Conservation (phyloP, 148 eudicot genomes). For the Vaccinium myrtillus region DNA sequence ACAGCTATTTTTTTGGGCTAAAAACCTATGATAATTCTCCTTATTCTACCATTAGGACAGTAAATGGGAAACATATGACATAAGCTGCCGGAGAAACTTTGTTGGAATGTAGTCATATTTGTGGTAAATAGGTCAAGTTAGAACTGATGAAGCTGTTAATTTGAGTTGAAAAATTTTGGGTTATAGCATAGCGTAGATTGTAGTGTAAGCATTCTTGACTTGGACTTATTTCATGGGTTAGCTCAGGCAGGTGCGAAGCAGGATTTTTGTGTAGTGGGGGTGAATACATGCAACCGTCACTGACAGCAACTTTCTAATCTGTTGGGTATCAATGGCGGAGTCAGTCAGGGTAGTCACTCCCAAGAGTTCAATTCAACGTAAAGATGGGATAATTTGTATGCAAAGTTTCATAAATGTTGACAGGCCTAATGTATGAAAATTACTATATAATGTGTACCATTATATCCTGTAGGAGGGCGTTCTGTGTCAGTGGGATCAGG, state of each 20-base stretch:
- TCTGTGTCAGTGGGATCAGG: not conserved
- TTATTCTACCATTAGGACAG: not conserved
- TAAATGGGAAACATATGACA: not conserved
- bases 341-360: slow-evolving; percentile 1
- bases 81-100: not conserved
- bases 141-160: not conserved
- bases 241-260: not conserved
- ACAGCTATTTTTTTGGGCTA: not conserved
- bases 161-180: not conserved
- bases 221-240: not conserved
- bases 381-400: not conserved
- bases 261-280: not conserved
- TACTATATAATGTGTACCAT: not conserved
- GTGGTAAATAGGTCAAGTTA: not conserved
- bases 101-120: not conserved
- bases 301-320: not conserved
- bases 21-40: not conserved
- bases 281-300: not conserved
- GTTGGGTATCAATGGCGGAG: not conserved
- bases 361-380: not conserved
- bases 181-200: not conserved
- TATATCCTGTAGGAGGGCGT: not conserved
- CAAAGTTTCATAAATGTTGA: not conserved
- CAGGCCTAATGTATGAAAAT: not conserved
- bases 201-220: not conserved